A percentile compares a stretch with the other conserved stretches of the same genome.
Evolutionary conservation across 2,329 filamentous ascomycete genomes (phyloP).

Genomic region (Alternaria metachromatica): DNA sequence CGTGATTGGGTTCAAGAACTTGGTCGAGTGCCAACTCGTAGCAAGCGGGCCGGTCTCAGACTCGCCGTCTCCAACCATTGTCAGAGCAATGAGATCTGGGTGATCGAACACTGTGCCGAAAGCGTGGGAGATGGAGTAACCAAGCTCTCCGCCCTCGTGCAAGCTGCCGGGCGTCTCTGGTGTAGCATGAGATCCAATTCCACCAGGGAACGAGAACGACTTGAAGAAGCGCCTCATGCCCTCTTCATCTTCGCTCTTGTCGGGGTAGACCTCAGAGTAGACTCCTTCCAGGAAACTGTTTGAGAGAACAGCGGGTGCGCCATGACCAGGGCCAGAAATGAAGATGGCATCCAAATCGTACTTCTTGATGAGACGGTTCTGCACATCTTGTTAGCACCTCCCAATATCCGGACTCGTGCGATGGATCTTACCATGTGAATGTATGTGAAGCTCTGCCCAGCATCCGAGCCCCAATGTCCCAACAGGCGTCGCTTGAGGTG

Average conservation of each 20-base stretch:
- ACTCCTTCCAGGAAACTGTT: slow-evolving; percentile 80
- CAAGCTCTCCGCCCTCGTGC: slow-evolving; percentile 81
- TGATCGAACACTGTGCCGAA: slow-evolving; percentile 80
- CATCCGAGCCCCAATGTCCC: slow-evolving; percentile 80
- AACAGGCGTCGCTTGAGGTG: slow-evolving; percentile 77
- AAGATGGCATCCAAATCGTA: slow-evolving; percentile 76
- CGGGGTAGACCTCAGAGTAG: slow-evolving; percentile 78
- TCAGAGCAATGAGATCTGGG: slow-evolving; percentile 75
- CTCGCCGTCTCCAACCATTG: slow-evolving; percentile 82
- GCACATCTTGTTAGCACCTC: not conserved
- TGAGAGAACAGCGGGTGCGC: slow-evolving; percentile 76
- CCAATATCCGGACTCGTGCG: too few relatives aligned
- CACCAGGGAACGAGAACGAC: slow-evolving; percentile 81
- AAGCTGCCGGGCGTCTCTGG: slow-evolving; percentile 79
- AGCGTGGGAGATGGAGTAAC: slow-evolving; percentile 81
- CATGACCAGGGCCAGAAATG: slow-evolving; percentile 78
- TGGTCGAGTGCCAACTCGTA: slow-evolving; percentile 82
- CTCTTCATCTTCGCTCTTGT: slow-evolving; percentile 71
- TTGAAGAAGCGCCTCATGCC: slow-evolving; percentile 81
- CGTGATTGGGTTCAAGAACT: slow-evolving; percentile 79
- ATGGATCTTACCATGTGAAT: slow-evolving; percentile 73
- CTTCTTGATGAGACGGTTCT: slow-evolving; percentile 79
- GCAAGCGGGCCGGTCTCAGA: slow-evolving; percentile 81
- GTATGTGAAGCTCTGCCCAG: slow-evolving; percentile 82
- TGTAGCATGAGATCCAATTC: slow-evolving; percentile 78